These are phyloP conservation scores for Nigrospora oryzae DNA, from an alignment of 2,329 filamentous ascomycete species.

Conservation along the genomic window DNA sequence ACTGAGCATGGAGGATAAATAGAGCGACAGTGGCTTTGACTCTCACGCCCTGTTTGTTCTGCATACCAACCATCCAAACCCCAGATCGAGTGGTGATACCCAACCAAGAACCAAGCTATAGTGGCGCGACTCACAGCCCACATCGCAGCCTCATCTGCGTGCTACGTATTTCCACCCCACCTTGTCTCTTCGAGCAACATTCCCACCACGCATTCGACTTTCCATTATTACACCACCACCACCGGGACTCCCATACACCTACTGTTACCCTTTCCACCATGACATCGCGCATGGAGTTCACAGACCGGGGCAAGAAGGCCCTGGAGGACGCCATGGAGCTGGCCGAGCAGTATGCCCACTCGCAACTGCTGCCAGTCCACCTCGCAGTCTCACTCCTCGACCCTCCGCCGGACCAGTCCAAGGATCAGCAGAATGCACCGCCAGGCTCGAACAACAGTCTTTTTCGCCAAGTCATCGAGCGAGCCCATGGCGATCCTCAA, in stretches of 20 bases:
- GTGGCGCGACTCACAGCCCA: too few species aligned
- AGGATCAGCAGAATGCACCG: conserved; percentile 73
- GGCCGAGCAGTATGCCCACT: conserved; percentile 83
- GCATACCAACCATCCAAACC: too few species aligned
- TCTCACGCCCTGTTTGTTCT: too few species aligned
- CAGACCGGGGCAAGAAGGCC: conserved; percentile 84
- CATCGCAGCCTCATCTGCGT: too few species aligned
- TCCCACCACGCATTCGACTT: neutral
- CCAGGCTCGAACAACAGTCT: conserved; percentile 61
- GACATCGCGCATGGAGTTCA: conserved; percentile 81
- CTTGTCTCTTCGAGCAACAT: neutral
- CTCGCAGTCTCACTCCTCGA: conserved; percentile 77
- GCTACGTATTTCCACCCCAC: too few species aligned
- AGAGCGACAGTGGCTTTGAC: too few species aligned
- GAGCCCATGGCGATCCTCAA: conserved; percentile 87
- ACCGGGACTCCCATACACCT: conserved; percentile 7
- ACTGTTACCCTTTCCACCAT: conserved; percentile 34
- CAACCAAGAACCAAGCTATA: too few species aligned
- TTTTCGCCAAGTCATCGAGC: conserved; percentile 89
- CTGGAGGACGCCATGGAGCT: conserved; percentile 81
- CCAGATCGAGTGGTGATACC: too few species aligned
- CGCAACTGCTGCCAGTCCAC: conserved; percentile 84
- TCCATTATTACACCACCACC: too few species aligned
- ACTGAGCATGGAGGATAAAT: too few species aligned
- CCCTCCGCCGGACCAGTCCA: conserved; percentile 65